phyloP scores from a whole-genome alignment of 2,329 filamentous ascomycete species.

The Aspergillus proliferans region DNA sequence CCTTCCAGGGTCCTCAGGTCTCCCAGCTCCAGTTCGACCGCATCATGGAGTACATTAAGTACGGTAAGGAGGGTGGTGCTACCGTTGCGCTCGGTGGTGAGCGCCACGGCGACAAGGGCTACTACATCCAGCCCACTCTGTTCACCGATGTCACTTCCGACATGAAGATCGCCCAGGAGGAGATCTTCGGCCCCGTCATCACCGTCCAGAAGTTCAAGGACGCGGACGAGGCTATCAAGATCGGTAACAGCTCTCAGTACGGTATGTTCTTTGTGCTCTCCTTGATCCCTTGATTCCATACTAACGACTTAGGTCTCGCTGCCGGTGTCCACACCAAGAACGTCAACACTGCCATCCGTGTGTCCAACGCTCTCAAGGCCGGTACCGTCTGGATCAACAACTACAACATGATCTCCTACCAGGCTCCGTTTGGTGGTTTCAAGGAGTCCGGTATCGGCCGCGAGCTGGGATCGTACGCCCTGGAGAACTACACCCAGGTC shows the following conservation, averaged over 20 bases:
- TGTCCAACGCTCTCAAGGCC: conserved; percentile 63
- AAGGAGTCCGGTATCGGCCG: conserved; percentile 40
- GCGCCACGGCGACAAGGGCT: conserved; percentile 68
- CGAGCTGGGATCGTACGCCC: conserved; percentile 44
- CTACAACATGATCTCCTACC: conserved; percentile 59
- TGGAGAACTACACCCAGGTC: conserved; percentile 46
- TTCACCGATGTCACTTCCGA: conserved; percentile 66
- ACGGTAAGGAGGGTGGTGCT: conserved; percentile 59
- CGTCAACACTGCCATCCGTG: conserved; percentile 71
- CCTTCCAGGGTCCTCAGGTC: conserved; percentile 82
- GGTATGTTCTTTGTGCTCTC: conserved; percentile 33
- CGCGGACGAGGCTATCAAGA: conserved; percentile 60
- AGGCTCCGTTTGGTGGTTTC: conserved; percentile 44
- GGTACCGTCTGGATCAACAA: conserved; percentile 61
- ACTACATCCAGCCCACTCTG: conserved; percentile 82
- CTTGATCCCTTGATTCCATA: background rate
- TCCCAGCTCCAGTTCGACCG: conserved; percentile 78
- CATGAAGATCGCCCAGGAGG: conserved; percentile 68
- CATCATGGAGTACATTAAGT: conserved; percentile 66
- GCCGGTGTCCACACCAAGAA: conserved; percentile 71
- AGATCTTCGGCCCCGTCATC: conserved; percentile 76
- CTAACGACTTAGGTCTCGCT: conserved; percentile 47
- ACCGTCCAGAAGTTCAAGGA: conserved; percentile 68
- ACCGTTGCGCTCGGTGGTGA: conserved; percentile 61
- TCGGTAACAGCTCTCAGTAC: conserved; percentile 68